Evolutionary conservation across 2,329 filamentous ascomycete species (phyloP), one percentile per base, ranked within the genome.

Genomic region (Stachybotrys echinatus): DNA sequence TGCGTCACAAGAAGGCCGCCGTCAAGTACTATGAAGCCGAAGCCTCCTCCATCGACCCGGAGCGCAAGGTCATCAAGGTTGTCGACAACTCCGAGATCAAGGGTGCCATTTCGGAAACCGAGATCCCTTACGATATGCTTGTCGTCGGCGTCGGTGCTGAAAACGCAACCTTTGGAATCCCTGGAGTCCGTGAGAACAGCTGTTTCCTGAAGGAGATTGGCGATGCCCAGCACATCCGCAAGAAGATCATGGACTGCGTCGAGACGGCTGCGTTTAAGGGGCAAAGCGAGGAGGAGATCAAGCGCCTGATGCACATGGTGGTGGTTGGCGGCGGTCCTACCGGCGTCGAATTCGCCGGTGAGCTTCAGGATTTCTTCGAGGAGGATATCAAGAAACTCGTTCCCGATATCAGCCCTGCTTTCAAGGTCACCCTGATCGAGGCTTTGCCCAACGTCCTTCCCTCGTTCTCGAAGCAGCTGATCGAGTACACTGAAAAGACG

Each of bases 211-310:
- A 99, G 81, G 95, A 99, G 75, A 96, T 99, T 65, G 84, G 81
- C 58, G 95, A 99, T 69, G 94, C 94, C 51, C 94, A 99, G 74
- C 83, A 84, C 65, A 99, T 99, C 67, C 90, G 94, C 66, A 96
- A 92, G 80, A 91, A 90, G 73, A 96, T 99, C 73, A 99, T 99
- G 94, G 94, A 99, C 76, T 99, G 94, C 70, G 92, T 96, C 61
- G 94, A 99, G 76, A 96, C 92, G 34, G 94, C 94, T 48, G 92
- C 90, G 54, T 96, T 99, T 86, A 97, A 97, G 82, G 92, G 91
- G 66, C 94, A 99, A 75, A 79, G 82, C 37, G 75, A 81, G 17
- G 89, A 94, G 58, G 95, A 99, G 74, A 77, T 95, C 66, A 87
- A 95, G 76, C 90, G 94, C 59, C 84, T 99, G 62, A 81, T 99